Evolutionary conservation across 2,329 filamentous ascomycete species (phyloP).

Genomic region (Epicoccum sorghinum): DNA sequence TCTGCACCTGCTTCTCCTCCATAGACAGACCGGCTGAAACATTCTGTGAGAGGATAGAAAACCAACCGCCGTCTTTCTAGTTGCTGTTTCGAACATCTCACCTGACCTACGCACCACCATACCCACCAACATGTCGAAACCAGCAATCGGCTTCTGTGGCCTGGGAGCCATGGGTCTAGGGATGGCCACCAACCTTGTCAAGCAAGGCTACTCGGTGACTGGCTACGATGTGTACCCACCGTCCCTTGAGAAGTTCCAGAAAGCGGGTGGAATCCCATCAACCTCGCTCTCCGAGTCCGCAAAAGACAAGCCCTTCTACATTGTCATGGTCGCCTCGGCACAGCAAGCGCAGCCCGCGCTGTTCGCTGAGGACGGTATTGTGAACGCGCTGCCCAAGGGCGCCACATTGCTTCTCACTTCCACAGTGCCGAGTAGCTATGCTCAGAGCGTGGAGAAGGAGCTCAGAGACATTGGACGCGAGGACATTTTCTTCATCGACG

Average conservation of each 20-base stretch:
- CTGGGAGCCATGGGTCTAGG: slow-evolving; percentile 83
- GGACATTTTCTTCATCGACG: slow-evolving; percentile 72
- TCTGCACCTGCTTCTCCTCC: not conserved
- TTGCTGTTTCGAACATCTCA: not conserved
- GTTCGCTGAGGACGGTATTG: slow-evolving; percentile 62
- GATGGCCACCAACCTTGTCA: slow-evolving; percentile 77
- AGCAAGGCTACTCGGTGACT: slow-evolving; percentile 68
- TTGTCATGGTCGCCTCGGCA: slow-evolving; percentile 79
- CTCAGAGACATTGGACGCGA: slow-evolving; percentile 61
- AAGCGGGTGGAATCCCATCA: slow-evolving; percentile 66
- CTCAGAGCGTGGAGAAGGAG: slow-evolving; percentile 64
- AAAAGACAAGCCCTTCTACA: slow-evolving; percentile 63
- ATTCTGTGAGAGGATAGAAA: not conserved
- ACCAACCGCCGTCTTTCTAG: too few species aligned
- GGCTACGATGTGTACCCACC: slow-evolving; percentile 75
- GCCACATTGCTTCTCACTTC: slow-evolving; percentile 71
- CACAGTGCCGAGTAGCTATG: slow-evolving; percentile 71
- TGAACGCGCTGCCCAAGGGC: slow-evolving; percentile 59
- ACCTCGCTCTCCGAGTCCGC: slow-evolving; percentile 68
- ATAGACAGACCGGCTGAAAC: too few species aligned
- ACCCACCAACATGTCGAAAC: slow-evolving; percentile 46
- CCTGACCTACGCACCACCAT: not conserved
- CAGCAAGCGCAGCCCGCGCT: slow-evolving; percentile 71
- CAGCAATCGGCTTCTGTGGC: slow-evolving; percentile 70
- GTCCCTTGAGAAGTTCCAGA: slow-evolving; percentile 68